These are phyloP conservation scores for Dendryphion nanum DNA, from an alignment of 2,329 filamentous ascomycete genomes.

Conservation along the genomic window DNA sequence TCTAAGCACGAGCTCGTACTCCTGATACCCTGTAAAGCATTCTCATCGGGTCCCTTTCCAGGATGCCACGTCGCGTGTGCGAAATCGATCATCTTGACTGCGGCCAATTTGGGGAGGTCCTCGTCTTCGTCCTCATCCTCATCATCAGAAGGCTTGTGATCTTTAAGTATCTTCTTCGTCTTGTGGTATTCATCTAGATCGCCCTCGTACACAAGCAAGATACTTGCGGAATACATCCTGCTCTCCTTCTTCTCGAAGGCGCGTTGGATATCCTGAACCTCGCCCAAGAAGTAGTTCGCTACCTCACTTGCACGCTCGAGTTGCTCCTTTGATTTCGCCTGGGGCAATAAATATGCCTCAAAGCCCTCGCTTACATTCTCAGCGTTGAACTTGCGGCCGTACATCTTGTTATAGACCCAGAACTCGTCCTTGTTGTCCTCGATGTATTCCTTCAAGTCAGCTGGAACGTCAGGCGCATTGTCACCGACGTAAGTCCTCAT, in stretches of 20 bases:
- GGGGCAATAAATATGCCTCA: conserved; percentile 54
- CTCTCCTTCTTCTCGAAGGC: conserved; percentile 62
- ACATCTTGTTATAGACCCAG: conserved; percentile 64
- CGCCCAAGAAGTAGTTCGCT: conserved; percentile 40
- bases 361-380: conserved; percentile 59
- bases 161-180: conserved; percentile 29
- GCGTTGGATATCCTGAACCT: conserved; percentile 55
- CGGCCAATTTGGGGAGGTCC: conserved; percentile 63
- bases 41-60: conserved; percentile 82
- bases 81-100: conserved; percentile 92
- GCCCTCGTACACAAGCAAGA: conserved; percentile 67
- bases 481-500: conserved; percentile 58
- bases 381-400: conserved; percentile 57
- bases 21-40: conserved; percentile 70
- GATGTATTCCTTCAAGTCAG: conserved; percentile 27
- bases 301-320: conserved; percentile 47
- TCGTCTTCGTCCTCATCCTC: conserved; percentile 49
- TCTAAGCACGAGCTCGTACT: conserved; percentile 71
- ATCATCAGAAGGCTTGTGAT: conserved; percentile 29
- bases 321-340: conserved; percentile 18
- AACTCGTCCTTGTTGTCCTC: conserved; percentile 50
- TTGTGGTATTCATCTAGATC: conserved; percentile 55
- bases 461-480: conserved; percentile 16
- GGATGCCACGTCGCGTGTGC: conserved; percentile 85
- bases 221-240: conserved; percentile 65